These are phyloP conservation scores for Candida suzukii DNA, from an alignment of 805 yeast species.

Conservation along the genomic window DNA sequence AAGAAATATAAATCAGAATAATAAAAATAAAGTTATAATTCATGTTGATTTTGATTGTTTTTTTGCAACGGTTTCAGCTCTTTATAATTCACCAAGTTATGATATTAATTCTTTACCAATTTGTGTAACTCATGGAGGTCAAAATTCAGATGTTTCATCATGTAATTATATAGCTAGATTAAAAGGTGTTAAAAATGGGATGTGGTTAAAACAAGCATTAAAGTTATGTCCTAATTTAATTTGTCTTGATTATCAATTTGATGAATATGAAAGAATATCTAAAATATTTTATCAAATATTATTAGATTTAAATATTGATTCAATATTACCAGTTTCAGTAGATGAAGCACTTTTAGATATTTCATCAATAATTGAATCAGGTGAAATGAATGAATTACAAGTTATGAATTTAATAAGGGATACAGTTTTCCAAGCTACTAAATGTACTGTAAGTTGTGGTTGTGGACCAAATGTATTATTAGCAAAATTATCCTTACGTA, in stretches of 20 bases:
- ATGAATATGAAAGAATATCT: slow-evolving; percentile 61
- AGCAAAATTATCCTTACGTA: slow-evolving; percentile 66
- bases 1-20: slow-evolving; percentile 1
- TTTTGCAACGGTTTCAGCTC: slow-evolving; percentile 79
- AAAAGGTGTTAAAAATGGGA: slow-evolving; percentile 79
- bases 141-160: slow-evolving; percentile 76
- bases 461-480: slow-evolving; percentile 64
- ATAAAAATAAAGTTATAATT: slow-evolving; percentile 33
- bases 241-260: slow-evolving; percentile 67
- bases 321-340: slow-evolving; percentile 77
- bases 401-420: slow-evolving; percentile 31
- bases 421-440: slow-evolving; percentile 35
- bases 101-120: slow-evolving; percentile 43
- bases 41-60: slow-evolving; percentile 94
- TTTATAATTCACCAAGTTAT: slow-evolving; percentile 41
- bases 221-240: slow-evolving; percentile 54
- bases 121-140: slow-evolving; percentile 59
- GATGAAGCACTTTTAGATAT: slow-evolving; percentile 87
- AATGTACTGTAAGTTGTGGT: slow-evolving; percentile 75
- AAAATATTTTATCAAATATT: slow-evolving; percentile 56
- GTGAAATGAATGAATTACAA: slow-evolving; percentile 13
- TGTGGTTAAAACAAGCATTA: slow-evolving; percentile 75
- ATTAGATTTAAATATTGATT: slow-evolving; percentile 32
- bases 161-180: slow-evolving; percentile 84
- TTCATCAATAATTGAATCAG: slow-evolving; percentile 17